Evolutionary conservation across 495 filamentous ascomycete species (phyloP), one percentile per base, ranked within the genome.

Genomic region (Aspergillus diversus): DNA sequence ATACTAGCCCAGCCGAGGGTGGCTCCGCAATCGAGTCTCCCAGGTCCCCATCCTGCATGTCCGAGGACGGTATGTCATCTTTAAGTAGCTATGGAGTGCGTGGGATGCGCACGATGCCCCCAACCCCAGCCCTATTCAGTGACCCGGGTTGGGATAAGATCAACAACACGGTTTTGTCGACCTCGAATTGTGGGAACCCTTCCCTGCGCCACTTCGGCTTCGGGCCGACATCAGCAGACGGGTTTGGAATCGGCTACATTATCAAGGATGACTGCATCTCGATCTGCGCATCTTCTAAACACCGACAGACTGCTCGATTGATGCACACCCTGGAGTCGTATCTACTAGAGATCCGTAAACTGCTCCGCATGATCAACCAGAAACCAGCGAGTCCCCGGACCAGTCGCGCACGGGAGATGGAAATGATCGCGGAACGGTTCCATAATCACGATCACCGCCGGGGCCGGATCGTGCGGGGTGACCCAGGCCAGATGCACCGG

Each of bases 161-260:
- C 61, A 97, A 97, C 81, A 96, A 86, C 65, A 97, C 95, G 15
- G 91, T 98, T 67, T 80, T 99, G 17, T 95, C 91, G 35, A 97
- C 95, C 2, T 97, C 93, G n/a, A 99, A 99, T 78, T 99, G 95
- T 76, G 95, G 95, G 59, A 99, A 99, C 76, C 95, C 95, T 3
- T 93, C 90, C n/a, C 84, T 99, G 13, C 89, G 95, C 1, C 92
- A 97, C 52, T 99, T 99, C 68, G 95, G 95, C 11, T 99, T 99
- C 75, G 95, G 95, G 0, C 95, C 95, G 4, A 96, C 93, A 0
- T 93, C 90, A 4, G 94, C 89, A 33, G 96, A 98, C 57, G 95
- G 95, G 0, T 98, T 98, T 73, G 95, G 96, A 12, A 96, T 99
- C 59, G 95, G 95, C 12, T 99, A 99, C 76, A 98, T 99, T 68